Evolutionary conservation across 2,329 filamentous ascomycete genomes (phyloP).

Genomic region (Pseudodiploospora longispora): DNA sequence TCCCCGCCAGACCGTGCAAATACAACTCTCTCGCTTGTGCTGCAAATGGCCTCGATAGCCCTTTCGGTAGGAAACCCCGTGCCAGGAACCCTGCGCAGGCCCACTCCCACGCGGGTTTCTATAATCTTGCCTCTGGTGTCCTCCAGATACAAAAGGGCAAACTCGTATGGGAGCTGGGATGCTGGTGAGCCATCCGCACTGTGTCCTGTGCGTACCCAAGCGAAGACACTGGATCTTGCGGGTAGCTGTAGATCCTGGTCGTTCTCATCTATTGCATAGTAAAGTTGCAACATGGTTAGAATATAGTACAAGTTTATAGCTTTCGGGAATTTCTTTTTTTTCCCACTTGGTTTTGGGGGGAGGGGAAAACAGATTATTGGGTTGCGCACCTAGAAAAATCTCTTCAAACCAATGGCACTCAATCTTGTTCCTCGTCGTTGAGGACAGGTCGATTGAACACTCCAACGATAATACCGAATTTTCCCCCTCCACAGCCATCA

Average conservation of each 20-base stretch:
- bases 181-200: neutral
- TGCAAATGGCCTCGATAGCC: conserved; percentile 8
- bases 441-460: conserved; percentile 11
- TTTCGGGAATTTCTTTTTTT: too few species aligned
- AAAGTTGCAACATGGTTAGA: neutral
- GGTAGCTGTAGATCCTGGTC: conserved; percentile 3
- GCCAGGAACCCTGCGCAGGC: conserved; percentile 3
- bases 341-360: too few species aligned
- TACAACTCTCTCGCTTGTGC: conserved; percentile 11
- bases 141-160: conserved; percentile 8
- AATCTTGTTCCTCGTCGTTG: conserved; percentile 6
- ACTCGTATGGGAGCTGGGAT: conserved; percentile 9
- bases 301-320: too few species aligned
- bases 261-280: conserved; percentile 5
- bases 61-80: conserved; percentile 5
- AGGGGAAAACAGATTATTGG: neutral
- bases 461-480: conserved; percentile 12
- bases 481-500: conserved; percentile 12
- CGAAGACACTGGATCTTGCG: conserved; percentile 8
- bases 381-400: conserved; percentile 9
- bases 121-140: conserved; percentile 7
- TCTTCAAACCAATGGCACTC: conserved; percentile 10
- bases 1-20: conserved; percentile 12
- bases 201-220: conserved; percentile 10
- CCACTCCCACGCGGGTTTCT: conserved; percentile 10